Evolutionary conservation across 2,329 filamentous ascomycete genomes (phyloP).

Genomic region (Colletotrichum eremochloae): DNA sequence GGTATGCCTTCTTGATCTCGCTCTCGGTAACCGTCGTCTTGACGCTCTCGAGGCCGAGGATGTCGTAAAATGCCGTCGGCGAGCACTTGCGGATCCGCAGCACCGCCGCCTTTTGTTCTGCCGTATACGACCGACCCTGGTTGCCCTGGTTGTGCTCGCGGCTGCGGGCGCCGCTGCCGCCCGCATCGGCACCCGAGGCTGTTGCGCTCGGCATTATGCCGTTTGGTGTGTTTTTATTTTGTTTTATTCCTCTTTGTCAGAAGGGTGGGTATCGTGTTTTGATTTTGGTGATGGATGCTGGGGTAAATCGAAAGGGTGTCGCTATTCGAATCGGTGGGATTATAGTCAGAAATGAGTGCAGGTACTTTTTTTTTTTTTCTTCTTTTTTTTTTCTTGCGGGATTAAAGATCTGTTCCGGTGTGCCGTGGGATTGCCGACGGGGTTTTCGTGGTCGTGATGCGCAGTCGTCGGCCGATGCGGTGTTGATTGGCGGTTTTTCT

Average conservation of each 20-base stretch:
- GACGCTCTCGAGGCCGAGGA: slow-evolving; percentile 79
- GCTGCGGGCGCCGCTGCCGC: slow-evolving; percentile 57
- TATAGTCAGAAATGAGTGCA: background rate
- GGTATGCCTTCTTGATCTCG: slow-evolving; percentile 98
- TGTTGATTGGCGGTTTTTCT: slow-evolving; percentile 27
- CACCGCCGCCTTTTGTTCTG: slow-evolving; percentile 92
- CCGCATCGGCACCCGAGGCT: slow-evolving; percentile 67
- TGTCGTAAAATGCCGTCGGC: slow-evolving; percentile 94
- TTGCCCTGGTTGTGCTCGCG: slow-evolving; percentile 83
- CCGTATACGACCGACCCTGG: slow-evolving; percentile 82
- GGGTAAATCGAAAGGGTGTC: background rate
- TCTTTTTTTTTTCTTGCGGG: background rate
- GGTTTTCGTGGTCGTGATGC: slow-evolving; percentile 9
- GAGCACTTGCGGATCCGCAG: slow-evolving; percentile 87
- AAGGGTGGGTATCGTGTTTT: background rate
- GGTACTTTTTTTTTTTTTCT: background rate
- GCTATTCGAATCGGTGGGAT: slow-evolving; percentile 4
- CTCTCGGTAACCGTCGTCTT: slow-evolving; percentile 77
- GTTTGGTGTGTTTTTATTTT: background rate
- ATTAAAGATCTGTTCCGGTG: background rate
- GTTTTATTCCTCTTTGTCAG: background rate
- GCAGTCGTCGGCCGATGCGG: slow-evolving; percentile 15
- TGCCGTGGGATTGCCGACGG: background rate
- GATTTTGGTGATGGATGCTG: slow-evolving; percentile 16
- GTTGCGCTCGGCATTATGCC: slow-evolving; percentile 62